Base-by-base conservation (phyloP, 805 yeast genomes). In the Candida sakaeoensis region DNA sequence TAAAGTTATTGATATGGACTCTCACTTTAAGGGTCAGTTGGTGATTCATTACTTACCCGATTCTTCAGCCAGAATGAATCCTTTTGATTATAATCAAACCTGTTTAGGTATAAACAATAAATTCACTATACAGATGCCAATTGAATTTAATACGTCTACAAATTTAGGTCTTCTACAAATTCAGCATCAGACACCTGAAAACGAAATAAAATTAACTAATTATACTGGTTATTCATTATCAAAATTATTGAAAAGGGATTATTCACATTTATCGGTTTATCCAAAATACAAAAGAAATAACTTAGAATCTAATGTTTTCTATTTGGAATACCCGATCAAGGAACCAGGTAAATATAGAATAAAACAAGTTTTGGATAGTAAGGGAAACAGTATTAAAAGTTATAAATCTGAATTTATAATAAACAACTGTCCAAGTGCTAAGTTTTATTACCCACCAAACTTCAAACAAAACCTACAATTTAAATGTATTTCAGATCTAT, bases 41-140 rank as follows among this genome's bases (percentile, higher is more conserved):
- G 85, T 90, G 1, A 82, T 93, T 45, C 85, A 90, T 53, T 85
- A 85, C 45, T 66, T 93, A 25, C 98, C 99, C 0, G 97, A 91
- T 60, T 84, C 95, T 32, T 82, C 95, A 0, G 96, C 95, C 4
- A 69, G 72, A 52, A 63, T 93, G 50, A 88, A 90, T 47, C 96
- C 96, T 2, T 75, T 79, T 50, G 76, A 71, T 36, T 79, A 75
- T 37, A 55, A 54, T 21, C 69, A 77, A 4, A 75, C 74, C 44
- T 93, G 99, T 63, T 48, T 84, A 32, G 74, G 75, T 13, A 48
- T 55, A 10, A 40, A 42, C 7, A 42, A n/a, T 39, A 53, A 44
- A 52, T 51, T 57, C 25, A 52, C 57, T 10, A 45, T 60, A 17
- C 51, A 53, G 24, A 66, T 89, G 44, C 96, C 98, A 5, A 68